phyloP scores from a whole-genome alignment of 495 filamentous ascomycete genomes.

The Neurospora intermedia region DNA sequence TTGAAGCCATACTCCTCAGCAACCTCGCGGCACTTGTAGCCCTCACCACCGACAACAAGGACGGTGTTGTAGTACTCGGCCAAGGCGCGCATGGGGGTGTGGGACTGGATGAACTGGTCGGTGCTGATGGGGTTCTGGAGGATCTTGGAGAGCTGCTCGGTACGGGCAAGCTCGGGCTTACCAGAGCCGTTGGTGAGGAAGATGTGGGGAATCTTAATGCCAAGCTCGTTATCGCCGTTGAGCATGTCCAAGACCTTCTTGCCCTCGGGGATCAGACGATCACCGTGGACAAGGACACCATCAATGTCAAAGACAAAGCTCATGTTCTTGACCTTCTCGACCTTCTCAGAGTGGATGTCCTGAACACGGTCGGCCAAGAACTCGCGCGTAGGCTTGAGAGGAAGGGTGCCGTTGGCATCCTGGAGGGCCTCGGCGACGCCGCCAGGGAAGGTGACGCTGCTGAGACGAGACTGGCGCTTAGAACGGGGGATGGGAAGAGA shows the following conservation, averaged over 20 bases:
- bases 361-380: constrained; percentile 65
- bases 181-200: constrained; percentile 60
- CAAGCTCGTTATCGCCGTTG: constrained; percentile 57
- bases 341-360: constrained; percentile 59
- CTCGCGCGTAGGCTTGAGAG: constrained; percentile 48
- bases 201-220: constrained; percentile 61
- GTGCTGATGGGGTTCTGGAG: constrained; percentile 45
- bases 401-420: constrained; percentile 34
- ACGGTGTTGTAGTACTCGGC: constrained; percentile 56
- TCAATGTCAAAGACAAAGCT: constrained; percentile 60
- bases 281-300: constrained; percentile 55
- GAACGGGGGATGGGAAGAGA: constrained; percentile 67
- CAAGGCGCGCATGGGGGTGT: constrained; percentile 58
- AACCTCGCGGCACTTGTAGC: constrained; percentile 55
- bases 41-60: constrained; percentile 55
- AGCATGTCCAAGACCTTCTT: constrained; percentile 49
- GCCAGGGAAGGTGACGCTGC: constrained; percentile 34
- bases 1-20: constrained; percentile 56
- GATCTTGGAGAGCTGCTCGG: constrained; percentile 48
- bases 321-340: constrained; percentile 53
- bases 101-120: constrained; percentile 58
- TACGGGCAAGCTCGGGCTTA: constrained; percentile 48
- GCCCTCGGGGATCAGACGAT: constrained; percentile 51
- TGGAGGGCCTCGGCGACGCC: constrained; percentile 27
- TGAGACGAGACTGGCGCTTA: constrained; percentile 57